Percentiles rank a stretch among this genome's conserved stretches.
Conservation (phyloP, 2,329 filamentous ascomycete genomes). For the Fusarium sp. region DNA sequence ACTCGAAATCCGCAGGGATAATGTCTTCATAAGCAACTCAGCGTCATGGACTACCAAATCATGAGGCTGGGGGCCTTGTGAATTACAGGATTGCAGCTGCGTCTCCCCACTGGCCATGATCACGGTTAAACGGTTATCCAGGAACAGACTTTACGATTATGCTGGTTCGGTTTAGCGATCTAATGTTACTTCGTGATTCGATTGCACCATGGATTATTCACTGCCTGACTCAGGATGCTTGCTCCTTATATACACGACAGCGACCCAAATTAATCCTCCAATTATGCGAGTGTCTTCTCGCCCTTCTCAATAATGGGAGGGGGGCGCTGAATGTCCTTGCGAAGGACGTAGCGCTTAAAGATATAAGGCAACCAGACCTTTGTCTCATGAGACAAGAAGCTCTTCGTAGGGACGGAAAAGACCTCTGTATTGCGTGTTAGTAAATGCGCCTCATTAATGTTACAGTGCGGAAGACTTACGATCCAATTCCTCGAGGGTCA, state of each 20-base stretch:
- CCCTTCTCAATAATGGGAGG: constrained; percentile 13
- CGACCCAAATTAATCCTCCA: too few species aligned
- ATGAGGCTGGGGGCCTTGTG: too few species aligned
- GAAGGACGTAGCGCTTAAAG: constrained; percentile 30
- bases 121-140: background rate
- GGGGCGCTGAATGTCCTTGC: background rate
- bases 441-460: rapidly evolving
- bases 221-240: background rate
- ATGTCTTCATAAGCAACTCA: too few species aligned
- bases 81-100: too few species aligned
- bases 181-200: background rate
- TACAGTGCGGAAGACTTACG: constrained; percentile 28
- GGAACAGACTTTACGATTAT: too few species aligned
- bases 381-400: constrained; percentile 50
- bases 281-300: constrained; percentile 7
- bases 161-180: background rate
- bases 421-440: constrained; percentile 37
- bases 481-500: constrained; percentile 60
- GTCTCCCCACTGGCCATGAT: too few species aligned
- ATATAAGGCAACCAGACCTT: constrained; percentile 27
- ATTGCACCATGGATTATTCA: background rate
- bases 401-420: constrained; percentile 56
- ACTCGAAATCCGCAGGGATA: background rate
- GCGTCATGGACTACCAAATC: too few species aligned
- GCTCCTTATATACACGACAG: background rate